These are phyloP conservation scores for Suillus alpinus DNA, from an alignment of 768 basidiomycete genomes.

Conservation along the genomic window DNA sequence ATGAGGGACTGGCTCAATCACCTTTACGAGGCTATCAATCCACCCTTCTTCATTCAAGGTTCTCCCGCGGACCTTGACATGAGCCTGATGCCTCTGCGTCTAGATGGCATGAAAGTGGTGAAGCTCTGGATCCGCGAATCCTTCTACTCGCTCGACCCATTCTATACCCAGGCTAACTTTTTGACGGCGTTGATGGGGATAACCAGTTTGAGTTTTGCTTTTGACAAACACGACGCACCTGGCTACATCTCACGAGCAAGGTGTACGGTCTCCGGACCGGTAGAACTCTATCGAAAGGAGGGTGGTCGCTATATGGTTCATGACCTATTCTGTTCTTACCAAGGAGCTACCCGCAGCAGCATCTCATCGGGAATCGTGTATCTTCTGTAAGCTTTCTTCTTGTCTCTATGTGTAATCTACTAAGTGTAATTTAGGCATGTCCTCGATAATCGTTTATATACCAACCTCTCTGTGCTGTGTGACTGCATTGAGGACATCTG, in stretches of 20 bases:
- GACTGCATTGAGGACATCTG: conserved; percentile 50
- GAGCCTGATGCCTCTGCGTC: conserved; percentile 37
- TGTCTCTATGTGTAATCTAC: neutral
- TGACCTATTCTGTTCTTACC: conserved; percentile 29
- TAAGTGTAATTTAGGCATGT: conserved; percentile 38
- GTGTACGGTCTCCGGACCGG: conserved; percentile 19
- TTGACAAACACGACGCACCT: conserved; percentile 34
- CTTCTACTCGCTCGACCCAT: conserved; percentile 30
- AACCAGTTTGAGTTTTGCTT: conserved; percentile 34
- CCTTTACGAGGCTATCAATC: conserved; percentile 50
- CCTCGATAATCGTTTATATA: conserved; percentile 31
- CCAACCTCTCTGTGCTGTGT: conserved; percentile 50
- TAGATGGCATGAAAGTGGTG: conserved; percentile 34
- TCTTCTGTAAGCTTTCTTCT: neutral
- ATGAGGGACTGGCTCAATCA: conserved; percentile 38
- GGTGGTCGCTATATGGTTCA: conserved; percentile 26
- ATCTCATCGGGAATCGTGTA: conserved; percentile 34
- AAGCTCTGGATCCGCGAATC: conserved; percentile 45
- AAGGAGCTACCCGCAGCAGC: conserved; percentile 25
- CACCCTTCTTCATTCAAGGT: conserved; percentile 47
- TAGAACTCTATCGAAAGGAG: conserved; percentile 7
- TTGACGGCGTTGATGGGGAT: conserved; percentile 40
- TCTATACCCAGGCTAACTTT: conserved; percentile 16
- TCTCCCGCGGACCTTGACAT: conserved; percentile 35
- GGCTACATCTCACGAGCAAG: conserved; percentile 34